phyloP scores from a whole-genome alignment of 192 early-diverging fungal species.

The Neocallimastix lanati region DNA sequence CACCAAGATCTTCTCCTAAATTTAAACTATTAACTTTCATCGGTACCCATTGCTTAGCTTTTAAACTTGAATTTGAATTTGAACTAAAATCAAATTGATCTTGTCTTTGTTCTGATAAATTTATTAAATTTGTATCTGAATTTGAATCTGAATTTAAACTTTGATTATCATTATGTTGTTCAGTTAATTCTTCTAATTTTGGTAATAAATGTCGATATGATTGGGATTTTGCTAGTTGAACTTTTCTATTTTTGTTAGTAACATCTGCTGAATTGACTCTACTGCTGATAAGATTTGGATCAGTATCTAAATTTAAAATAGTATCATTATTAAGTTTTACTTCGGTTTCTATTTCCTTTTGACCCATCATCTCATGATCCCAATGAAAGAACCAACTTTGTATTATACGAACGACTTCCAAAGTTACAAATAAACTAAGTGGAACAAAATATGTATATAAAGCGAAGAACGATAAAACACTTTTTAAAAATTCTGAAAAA shows the following conservation, averaged over 20 bases:
- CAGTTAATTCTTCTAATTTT: not conserved
- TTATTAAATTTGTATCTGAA: too few relatives aligned
- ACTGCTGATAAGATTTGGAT: not conserved
- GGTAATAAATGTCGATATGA: not conserved
- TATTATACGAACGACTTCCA: slow-evolving; percentile 43
- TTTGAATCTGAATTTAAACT: too few relatives aligned
- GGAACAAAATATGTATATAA: slow-evolving; percentile 55
- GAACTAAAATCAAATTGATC: too few relatives aligned
- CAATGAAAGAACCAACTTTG: slow-evolving; percentile 46
- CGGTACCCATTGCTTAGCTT: not conserved
- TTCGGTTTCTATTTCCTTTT: not conserved
- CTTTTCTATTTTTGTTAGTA: not conserved
- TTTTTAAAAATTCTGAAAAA: not conserved
- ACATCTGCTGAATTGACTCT: not conserved
- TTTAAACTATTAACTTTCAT: not conserved
- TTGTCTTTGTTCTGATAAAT: not conserved
- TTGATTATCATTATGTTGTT: too few relatives aligned
- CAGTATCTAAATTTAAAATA: not conserved
- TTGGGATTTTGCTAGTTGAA: not conserved
- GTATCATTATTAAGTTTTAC: not conserved
- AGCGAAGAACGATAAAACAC: slow-evolving; percentile 21
- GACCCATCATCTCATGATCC: slow-evolving; percentile 34
- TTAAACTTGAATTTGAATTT: too few relatives aligned
- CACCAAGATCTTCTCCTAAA: slow-evolving; percentile 65
- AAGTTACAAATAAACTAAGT: slow-evolving; percentile 53